phyloP scores from a whole-genome alignment of 2,329 filamentous ascomycete genomes.

The Fusarium sp. region DNA sequence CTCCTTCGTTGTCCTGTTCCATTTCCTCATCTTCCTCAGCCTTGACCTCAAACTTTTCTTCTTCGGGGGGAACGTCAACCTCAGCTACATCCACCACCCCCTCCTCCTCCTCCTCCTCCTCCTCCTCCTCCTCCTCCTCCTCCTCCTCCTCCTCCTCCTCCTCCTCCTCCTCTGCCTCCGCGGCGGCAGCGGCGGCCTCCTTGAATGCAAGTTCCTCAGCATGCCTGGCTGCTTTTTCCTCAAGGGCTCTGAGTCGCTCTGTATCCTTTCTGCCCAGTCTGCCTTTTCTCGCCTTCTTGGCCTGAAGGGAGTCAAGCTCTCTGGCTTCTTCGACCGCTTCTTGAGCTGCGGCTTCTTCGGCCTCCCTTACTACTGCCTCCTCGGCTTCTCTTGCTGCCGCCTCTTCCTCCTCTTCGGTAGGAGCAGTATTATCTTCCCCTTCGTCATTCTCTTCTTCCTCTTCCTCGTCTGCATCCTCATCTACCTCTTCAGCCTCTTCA shows the following conservation, averaged over 20 bases:
- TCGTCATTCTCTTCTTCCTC: slow-evolving; percentile 46
- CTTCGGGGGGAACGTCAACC: neutral
- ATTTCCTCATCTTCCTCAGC: neutral
- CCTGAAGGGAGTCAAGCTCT: slow-evolving; percentile 34
- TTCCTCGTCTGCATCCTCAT: no score
- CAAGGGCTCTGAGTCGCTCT: slow-evolving; percentile 37
- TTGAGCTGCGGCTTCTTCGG: slow-evolving; percentile 39
- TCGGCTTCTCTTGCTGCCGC: slow-evolving; percentile 22
- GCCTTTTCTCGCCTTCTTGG: slow-evolving; percentile 45
- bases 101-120: no score
- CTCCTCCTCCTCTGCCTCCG: slow-evolving; percentile 13
- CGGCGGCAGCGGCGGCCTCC: slow-evolving; percentile 37
- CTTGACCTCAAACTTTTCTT: neutral
- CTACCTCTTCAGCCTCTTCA: no score
- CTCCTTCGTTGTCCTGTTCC: neutral
- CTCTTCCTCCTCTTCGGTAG: slow-evolving; percentile 44
- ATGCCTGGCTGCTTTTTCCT: slow-evolving; percentile 35
- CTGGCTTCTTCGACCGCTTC: slow-evolving; percentile 33
- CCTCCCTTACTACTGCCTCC: slow-evolving; percentile 17
- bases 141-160: slow-evolving; percentile 7
- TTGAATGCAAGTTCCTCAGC: slow-evolving; percentile 42
- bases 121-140: no score
- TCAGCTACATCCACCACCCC: slow-evolving; percentile 47
- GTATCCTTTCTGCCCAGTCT: slow-evolving; percentile 45
- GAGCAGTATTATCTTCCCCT: slow-evolving; percentile 41